Evolutionary conservation across 768 basidiomycete species (phyloP).

Genomic region (Porphyrellus cyaneotinctus): DNA sequence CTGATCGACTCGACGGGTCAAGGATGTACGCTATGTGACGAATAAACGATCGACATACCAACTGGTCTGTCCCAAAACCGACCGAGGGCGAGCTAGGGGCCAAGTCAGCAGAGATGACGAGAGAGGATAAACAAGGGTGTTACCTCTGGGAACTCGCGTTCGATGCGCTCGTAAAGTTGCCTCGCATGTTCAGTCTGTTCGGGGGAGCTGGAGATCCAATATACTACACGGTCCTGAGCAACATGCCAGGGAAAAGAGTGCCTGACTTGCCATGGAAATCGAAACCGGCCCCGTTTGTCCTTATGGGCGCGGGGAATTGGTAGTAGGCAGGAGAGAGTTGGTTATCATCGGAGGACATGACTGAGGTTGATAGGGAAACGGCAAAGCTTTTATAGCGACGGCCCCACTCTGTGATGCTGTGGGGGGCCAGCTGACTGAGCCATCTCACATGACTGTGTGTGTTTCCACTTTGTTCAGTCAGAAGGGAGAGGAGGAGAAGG

Average conservation of each 20-base stretch:
- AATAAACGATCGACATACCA: slow-evolving; percentile 37
- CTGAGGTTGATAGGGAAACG: background rate
- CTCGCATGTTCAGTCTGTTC: slow-evolving; percentile 45
- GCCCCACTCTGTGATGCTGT: too few relatives aligned
- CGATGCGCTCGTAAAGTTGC: slow-evolving; percentile 55
- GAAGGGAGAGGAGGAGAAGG: too few relatives aligned
- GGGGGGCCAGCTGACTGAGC: too few relatives aligned
- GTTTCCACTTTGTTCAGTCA: too few relatives aligned
- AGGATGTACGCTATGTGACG: background rate
- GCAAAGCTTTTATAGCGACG: too few relatives aligned
- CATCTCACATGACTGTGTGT: too few relatives aligned
- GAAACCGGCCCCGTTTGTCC: slow-evolving; percentile 53
- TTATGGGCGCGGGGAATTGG: slow-evolving; percentile 52
- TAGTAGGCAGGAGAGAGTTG: slow-evolving; percentile 50
- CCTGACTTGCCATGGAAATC: slow-evolving; percentile 63
- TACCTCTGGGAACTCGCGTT: slow-evolving; percentile 69
- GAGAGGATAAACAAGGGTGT: background rate
- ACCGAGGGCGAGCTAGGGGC: slow-evolving; percentile 53
- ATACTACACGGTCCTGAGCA: slow-evolving; percentile 40
- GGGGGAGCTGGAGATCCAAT: slow-evolving; percentile 49
- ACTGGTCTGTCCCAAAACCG: slow-evolving; percentile 59
- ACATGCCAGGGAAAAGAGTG: rapidly evolving
- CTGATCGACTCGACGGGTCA: slow-evolving; percentile 22
- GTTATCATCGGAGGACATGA: background rate
- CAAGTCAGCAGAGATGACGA: background rate